Conservation (phyloP, 2,329 filamentous ascomycete genomes). For the Claviceps sp. region DNA sequence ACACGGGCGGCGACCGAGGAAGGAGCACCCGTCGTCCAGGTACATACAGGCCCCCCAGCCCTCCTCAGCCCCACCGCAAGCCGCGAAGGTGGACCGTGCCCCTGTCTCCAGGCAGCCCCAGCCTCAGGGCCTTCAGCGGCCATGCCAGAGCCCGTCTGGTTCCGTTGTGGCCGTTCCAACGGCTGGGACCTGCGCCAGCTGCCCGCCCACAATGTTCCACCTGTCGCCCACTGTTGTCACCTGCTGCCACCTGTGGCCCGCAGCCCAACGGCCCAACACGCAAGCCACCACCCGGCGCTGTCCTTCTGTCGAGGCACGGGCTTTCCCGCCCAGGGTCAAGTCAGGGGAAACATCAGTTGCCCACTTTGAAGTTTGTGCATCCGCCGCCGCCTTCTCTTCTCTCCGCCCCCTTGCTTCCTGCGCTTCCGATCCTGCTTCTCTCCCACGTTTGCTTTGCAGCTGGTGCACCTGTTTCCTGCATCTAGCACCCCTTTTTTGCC, state of each 20-base stretch:
- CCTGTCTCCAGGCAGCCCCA: background rate
- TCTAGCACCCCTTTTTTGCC: background rate
- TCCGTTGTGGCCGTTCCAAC: background rate
- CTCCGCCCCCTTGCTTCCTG: background rate
- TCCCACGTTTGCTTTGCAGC: background rate
- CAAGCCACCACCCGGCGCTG: too few relatives aligned
- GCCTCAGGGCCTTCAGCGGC: background rate
- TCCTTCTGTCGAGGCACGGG: too few relatives aligned
- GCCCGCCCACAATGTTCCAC: background rate
- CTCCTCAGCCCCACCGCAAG: background rate
- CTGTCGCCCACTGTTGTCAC: too few relatives aligned
- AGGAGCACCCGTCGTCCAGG: background rate
- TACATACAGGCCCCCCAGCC: background rate
- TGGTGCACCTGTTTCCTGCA: background rate
- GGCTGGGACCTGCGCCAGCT: background rate
- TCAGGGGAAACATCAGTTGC: background rate
- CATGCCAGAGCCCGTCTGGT: background rate
- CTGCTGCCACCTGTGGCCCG: too few relatives aligned
- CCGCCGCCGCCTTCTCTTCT: background rate
- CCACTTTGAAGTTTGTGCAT: background rate
- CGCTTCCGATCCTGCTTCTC: background rate
- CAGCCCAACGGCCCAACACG: too few relatives aligned
- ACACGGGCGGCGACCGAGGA: background rate
- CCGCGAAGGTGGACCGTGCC: background rate
- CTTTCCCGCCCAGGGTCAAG: too few relatives aligned